Conservation (phyloP, 257 asterid species). For the Solanum peruvianum region DNA sequence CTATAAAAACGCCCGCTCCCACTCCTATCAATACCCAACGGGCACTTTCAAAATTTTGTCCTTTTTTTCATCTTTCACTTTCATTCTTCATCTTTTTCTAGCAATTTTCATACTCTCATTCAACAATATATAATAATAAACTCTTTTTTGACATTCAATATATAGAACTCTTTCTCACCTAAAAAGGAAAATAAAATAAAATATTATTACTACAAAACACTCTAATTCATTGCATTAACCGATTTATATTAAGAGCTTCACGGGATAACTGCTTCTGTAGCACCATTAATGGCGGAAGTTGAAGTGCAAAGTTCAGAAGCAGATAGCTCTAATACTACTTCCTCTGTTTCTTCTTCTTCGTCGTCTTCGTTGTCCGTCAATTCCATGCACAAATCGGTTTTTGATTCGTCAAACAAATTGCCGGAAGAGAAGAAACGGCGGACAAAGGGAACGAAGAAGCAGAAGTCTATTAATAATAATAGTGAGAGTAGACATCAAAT, state of each 20-base stretch:
- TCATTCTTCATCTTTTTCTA: neutral
- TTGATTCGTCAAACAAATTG: neutral
- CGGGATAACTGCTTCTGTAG: neutral
- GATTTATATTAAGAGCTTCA: neutral
- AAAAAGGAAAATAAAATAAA: neutral
- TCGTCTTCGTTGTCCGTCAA: neutral
- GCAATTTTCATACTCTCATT: neutral
- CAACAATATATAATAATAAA: neutral
- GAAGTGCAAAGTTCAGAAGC: neutral
- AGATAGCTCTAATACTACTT: neutral
- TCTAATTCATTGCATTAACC: neutral
- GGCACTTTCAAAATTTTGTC: slow-evolving; percentile 8
- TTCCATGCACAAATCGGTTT: neutral
- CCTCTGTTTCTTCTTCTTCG: neutral
- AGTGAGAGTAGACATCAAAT: neutral
- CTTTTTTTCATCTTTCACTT: neutral
- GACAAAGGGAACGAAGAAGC: neutral
- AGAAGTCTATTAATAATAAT: neutral
- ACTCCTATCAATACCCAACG: neutral
- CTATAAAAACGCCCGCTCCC: neutral
- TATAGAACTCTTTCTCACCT: neutral
- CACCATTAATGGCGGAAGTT: neutral
- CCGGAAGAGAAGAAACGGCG: neutral
- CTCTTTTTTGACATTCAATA: neutral
- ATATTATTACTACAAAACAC: neutral